Evolutionary conservation across 1,284 basidiomycete species (phyloP).

Genomic region (Wolfiporia cocos): DNA sequence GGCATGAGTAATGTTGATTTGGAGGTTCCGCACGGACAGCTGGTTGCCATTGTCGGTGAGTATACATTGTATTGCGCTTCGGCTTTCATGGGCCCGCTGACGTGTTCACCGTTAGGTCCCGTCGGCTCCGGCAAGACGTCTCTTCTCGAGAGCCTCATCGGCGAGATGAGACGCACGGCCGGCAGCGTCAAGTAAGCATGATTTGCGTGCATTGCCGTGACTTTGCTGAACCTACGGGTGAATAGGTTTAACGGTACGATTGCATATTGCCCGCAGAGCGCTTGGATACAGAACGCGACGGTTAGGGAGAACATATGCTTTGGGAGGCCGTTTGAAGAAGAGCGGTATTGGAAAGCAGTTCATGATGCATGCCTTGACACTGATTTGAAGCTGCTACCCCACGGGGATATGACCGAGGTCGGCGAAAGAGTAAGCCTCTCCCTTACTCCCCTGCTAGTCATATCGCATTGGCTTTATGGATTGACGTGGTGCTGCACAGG

Average conservation of each 20-base stretch:
- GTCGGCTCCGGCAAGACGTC: constrained; percentile 65
- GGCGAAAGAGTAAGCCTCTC: constrained; percentile 62
- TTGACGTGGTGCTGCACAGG: constrained; percentile 27
- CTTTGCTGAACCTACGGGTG: too few relatives aligned
- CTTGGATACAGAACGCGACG: constrained; percentile 87
- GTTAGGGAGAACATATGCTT: constrained; percentile 85
- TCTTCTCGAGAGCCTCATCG: constrained; percentile 63
- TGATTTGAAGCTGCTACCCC: constrained; percentile 76
- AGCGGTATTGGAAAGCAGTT: constrained; percentile 74
- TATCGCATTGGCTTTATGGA: not conserved
- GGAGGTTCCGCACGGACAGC: constrained; percentile 61
- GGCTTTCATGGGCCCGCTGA: too few relatives aligned
- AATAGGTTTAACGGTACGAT: constrained; percentile 43
- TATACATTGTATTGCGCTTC: constrained; percentile 25
- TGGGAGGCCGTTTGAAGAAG: constrained; percentile 74
- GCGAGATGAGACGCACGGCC: constrained; percentile 58
- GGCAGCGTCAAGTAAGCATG: constrained; percentile 51
- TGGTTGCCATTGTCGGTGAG: constrained; percentile 77
- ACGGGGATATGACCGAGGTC: constrained; percentile 85
- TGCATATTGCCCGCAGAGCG: constrained; percentile 78
- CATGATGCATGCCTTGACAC: constrained; percentile 70
- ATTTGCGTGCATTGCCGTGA: too few relatives aligned
- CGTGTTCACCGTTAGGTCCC: too few relatives aligned
- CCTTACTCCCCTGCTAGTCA: not conserved
- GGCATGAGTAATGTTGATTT: constrained; percentile 57